phyloP scores from a whole-genome alignment of 192 early-diverging fungal genomes.

The Coemansia sp. region DNA sequence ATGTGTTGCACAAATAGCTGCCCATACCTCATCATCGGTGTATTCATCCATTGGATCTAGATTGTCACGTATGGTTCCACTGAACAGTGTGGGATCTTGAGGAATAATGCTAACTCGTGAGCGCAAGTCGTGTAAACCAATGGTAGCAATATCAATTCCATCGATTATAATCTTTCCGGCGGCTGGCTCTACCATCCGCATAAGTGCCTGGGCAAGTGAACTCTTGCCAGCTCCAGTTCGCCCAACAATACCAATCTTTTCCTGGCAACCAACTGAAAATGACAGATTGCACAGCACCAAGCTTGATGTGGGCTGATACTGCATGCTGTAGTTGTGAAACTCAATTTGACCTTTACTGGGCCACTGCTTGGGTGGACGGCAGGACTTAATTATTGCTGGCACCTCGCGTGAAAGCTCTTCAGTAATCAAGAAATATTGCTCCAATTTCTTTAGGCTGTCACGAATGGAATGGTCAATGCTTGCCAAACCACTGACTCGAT shows the following conservation, averaged over 20 bases:
- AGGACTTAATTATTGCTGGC: conserved; percentile 57
- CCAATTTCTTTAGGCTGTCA: not conserved
- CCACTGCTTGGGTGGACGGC: conserved; percentile 58
- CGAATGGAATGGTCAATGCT: not conserved
- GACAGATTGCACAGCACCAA: conserved; percentile 45
- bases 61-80: conserved; percentile 69
- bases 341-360: conserved; percentile 69
- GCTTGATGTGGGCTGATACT: conserved; percentile 3
- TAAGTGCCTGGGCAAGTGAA: conserved; percentile 60
- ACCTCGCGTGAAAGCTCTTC: conserved; percentile 50
- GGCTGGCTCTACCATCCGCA: conserved; percentile 66
- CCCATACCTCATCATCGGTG: conserved; percentile 66
- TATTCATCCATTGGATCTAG: conserved; percentile 62
- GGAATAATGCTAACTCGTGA: conserved; percentile 63
- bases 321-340: conserved; percentile 30
- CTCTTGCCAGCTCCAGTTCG: conserved; percentile 78
- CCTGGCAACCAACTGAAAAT: conserved; percentile 57
- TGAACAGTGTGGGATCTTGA: conserved; percentile 68
- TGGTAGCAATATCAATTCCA: conserved; percentile 55
- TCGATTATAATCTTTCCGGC: conserved; percentile 61
- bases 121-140: conserved; percentile 64
- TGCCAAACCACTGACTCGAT: not conserved
- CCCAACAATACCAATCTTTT: conserved; percentile 87
- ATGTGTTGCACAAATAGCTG: conserved; percentile 51
- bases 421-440: not conserved